Percentiles rank a stretch among this genome's conserved stretches.
phyloP scores from a whole-genome alignment of 1,139 yeast species.

The Hansenula sp. region DNA sequence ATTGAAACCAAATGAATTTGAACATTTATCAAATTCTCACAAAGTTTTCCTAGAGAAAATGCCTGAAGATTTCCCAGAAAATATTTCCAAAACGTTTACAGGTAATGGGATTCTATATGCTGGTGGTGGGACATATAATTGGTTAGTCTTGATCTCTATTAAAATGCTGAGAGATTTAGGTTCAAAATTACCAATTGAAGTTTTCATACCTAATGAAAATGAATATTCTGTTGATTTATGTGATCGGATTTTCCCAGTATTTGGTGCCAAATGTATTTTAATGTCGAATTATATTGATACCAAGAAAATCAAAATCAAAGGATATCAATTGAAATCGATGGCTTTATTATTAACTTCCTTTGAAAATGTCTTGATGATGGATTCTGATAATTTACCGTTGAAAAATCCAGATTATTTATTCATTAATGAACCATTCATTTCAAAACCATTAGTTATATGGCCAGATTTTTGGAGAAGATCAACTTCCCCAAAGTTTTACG shows the following conservation, averaged over 20 bases:
- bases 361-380: constrained; percentile 64
- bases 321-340: constrained; percentile 56
- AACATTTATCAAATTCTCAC: constrained; percentile 16
- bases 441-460: constrained; percentile 65
- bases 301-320: constrained; percentile 37
- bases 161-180: constrained; percentile 62
- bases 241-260: constrained; percentile 43
- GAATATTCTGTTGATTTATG: constrained; percentile 52
- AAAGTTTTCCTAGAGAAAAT: constrained; percentile 12
- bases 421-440: constrained; percentile 45
- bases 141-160: constrained; percentile 65
- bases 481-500: constrained; percentile 61
- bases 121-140: constrained; percentile 76
- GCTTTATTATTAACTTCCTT: constrained; percentile 67
- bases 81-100: constrained; percentile 18
- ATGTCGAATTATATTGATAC: constrained; percentile 34
- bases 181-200: constrained; percentile 57
- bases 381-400: constrained; percentile 70
- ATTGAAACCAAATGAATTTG: constrained; percentile 11
- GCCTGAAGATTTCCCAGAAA: constrained; percentile 17
- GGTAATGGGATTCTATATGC: constrained; percentile 80
- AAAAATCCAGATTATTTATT: constrained; percentile 52
- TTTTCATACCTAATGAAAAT: constrained; percentile 48
- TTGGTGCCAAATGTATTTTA: constrained; percentile 53
- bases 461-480: constrained; percentile 80